phyloP scores from a whole-genome alignment of 2,329 filamentous ascomycete genomes.

The Clarireedia paspali region DNA sequence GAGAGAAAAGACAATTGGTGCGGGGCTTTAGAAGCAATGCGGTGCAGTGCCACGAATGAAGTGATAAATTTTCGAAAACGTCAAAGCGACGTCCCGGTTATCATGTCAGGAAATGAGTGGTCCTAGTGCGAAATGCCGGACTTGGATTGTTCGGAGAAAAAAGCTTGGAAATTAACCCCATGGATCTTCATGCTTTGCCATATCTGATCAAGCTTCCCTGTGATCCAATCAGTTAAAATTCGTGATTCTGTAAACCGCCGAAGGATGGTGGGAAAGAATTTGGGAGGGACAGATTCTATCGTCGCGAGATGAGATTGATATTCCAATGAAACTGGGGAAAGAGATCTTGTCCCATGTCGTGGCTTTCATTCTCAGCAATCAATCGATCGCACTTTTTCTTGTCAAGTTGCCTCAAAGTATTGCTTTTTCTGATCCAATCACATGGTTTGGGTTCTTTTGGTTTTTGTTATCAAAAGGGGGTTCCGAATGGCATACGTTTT shows the following conservation, averaged over 20 bases:
- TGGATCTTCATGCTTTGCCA: slow-evolving; percentile 1
- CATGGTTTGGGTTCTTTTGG: too few species aligned
- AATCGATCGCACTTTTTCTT: neutral
- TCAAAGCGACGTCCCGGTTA: slow-evolving; percentile 6
- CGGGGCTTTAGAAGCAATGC: slow-evolving; percentile 5
- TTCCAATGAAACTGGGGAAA: neutral
- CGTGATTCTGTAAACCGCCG: slow-evolving; percentile 1
- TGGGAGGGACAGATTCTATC: neutral
- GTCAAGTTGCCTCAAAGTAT: neutral
- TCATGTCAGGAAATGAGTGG: slow-evolving; percentile 1
- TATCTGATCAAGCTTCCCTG: slow-evolving; percentile 3
- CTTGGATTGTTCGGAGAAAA: slow-evolving; percentile 1
- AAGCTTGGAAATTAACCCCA: slow-evolving; percentile 6
- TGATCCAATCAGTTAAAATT: neutral
- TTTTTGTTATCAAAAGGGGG: too few species aligned
- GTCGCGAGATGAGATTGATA: slow-evolving; percentile 9
- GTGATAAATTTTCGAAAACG: neutral
- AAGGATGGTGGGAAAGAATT: neutral
- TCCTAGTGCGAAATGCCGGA: neutral
- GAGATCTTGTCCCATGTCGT: neutral
- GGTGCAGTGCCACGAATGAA: slow-evolving; percentile 3
- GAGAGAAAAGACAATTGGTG: neutral
- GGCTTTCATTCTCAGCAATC: neutral
- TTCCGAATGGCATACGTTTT: too few species aligned
- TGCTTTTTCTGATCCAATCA: too few species aligned